Evolutionary conservation across 305 asterid genomes (phyloP).

Genomic region (Caryopteris hybrid): DNA sequence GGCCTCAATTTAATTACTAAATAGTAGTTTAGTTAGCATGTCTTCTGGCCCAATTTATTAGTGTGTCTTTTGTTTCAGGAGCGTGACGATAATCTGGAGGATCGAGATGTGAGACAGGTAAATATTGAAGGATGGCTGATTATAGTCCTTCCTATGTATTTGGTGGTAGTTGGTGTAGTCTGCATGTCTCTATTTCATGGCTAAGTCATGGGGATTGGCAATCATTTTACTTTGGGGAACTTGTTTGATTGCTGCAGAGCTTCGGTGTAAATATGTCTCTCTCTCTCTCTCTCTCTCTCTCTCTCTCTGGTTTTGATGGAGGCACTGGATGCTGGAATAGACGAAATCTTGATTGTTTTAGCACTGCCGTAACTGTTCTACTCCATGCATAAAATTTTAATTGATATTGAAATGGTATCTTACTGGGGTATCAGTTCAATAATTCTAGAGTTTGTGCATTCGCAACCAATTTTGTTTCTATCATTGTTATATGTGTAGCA

Average conservation of each 20-base stretch:
- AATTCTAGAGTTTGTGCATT: background rate
- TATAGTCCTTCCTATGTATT: background rate
- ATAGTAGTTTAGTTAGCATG: background rate
- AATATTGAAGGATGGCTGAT: constrained; percentile 4
- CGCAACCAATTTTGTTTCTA: background rate
- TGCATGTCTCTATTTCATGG: background rate
- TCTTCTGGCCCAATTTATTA: constrained; percentile 4
- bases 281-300: background rate
- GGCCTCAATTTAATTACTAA: background rate
- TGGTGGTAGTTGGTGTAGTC: background rate
- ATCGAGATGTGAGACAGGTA: constrained; percentile 78
- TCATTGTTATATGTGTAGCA: background rate
- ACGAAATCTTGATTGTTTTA: background rate
- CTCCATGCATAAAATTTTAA: background rate
- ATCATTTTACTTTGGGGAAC: background rate
- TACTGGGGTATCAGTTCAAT: background rate
- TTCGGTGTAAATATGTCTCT: background rate
- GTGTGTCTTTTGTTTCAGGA: constrained; percentile 34
- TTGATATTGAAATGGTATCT: background rate
- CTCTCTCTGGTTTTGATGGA: background rate
- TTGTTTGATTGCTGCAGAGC: background rate
- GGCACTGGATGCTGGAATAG: background rate
- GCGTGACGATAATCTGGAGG: constrained; percentile 32
- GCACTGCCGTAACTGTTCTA: background rate
- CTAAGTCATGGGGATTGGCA: background rate